phyloP scores from a whole-genome alignment of 164 flowering plant species.

The Annona squamosa region DNA sequence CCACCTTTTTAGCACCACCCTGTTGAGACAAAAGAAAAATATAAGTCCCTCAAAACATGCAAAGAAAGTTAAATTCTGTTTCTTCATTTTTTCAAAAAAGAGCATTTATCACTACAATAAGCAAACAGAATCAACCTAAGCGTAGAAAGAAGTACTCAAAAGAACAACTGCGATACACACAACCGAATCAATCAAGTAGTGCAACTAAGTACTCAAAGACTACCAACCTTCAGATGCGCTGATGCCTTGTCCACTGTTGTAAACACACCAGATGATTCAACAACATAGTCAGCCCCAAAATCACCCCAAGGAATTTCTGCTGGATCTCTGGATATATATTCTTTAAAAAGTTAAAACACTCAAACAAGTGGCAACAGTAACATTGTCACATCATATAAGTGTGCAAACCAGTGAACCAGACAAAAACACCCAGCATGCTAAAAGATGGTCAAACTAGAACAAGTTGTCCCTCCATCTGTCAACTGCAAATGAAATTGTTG shows the following conservation, averaged over 20 bases:
- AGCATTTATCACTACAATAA: neutral
- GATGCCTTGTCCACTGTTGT: slow-evolving; percentile 84
- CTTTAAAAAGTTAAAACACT: too few relatives aligned
- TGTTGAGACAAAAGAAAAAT: slow-evolving; percentile 17
- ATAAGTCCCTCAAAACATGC: neutral
- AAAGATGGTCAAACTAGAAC: too few relatives aligned
- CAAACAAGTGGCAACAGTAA: neutral
- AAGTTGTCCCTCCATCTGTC: too few relatives aligned
- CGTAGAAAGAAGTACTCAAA: neutral
- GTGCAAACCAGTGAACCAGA: neutral
- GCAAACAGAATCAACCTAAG: neutral
- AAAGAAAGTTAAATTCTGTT: neutral
- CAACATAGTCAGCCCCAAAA: slow-evolving; percentile 84
- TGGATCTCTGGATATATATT: slow-evolving; percentile 53
- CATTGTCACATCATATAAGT: neutral
- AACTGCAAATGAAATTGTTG: too few relatives aligned
- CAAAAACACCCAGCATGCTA: too few relatives aligned
- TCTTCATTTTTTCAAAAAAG: neutral
- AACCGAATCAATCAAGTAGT: neutral
- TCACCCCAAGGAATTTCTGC: slow-evolving; percentile 95
- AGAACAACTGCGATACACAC: neutral
- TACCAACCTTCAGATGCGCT: slow-evolving; percentile 64
- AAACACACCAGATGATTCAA: slow-evolving; percentile 95
- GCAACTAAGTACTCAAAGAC: neutral
- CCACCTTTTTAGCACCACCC: slow-evolving; percentile 97